Conservation (phyloP, 345 rosid genomes). For the Lepidium aucheri region DNA sequence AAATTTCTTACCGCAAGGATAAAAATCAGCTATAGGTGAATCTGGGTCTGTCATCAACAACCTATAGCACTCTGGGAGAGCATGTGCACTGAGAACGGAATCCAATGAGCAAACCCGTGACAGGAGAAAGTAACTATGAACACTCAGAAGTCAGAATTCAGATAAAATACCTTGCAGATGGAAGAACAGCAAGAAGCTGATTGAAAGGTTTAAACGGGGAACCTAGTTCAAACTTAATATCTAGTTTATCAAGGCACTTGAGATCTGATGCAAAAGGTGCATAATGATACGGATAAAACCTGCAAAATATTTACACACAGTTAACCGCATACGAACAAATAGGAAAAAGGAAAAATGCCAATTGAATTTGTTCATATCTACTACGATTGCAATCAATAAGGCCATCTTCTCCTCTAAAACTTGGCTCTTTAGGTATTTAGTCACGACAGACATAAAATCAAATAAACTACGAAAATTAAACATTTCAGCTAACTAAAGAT, state of each 20-base stretch:
- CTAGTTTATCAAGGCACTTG: slow-evolving; percentile 58
- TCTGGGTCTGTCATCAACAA: slow-evolving; percentile 78
- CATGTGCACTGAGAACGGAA: slow-evolving; percentile 65
- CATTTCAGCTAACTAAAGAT: neutral
- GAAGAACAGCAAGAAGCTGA: slow-evolving; percentile 91
- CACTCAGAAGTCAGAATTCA: neutral
- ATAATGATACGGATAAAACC: slow-evolving; percentile 97
- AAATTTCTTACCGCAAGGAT: slow-evolving; percentile 59
- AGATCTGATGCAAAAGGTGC: slow-evolving; percentile 99
- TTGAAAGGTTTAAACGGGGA: slow-evolving; percentile 85
- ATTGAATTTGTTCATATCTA: neutral
- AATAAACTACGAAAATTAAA: neutral
- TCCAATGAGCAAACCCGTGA: slow-evolving; percentile 9
- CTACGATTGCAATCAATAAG: slow-evolving; percentile 1
- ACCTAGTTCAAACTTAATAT: slow-evolving; percentile 66
- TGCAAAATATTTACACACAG: slow-evolving; percentile 27
- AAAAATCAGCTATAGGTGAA: slow-evolving; percentile 83
- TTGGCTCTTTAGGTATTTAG: neutral
- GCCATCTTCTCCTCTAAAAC: neutral
- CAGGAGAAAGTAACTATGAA: neutral
- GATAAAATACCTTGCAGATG: slow-evolving; percentile 71
- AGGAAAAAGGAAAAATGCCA: neutral
- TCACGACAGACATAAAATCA: neutral
- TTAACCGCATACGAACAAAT: neutral
- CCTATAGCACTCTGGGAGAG: slow-evolving; percentile 73